phyloP scores from a whole-genome alignment of 495 filamentous ascomycete species.

The Aspergillus kassunensis region DNA sequence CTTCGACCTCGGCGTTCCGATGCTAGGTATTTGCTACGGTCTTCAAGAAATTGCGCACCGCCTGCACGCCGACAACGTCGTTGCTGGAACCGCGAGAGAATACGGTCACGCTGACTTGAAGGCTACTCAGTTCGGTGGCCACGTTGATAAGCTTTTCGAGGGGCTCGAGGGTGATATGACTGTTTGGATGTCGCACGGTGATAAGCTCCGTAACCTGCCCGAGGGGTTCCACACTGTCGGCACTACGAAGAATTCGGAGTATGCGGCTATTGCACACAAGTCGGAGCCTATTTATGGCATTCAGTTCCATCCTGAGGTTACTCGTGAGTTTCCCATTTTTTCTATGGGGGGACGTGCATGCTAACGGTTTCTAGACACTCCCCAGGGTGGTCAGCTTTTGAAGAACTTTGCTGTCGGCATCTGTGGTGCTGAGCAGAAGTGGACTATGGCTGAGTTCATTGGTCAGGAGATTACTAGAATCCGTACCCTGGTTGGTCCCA shows the following conservation, averaged over 20 bases:
- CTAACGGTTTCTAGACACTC: conserved; percentile 45
- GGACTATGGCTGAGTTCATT: conserved; percentile 80
- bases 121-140: conserved; percentile 45
- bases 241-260: conserved; percentile 68
- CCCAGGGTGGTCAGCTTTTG: conserved; percentile 42
- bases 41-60: conserved; percentile 81
- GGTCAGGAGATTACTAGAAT: conserved; percentile 76
- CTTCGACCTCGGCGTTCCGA: conserved; percentile 72
- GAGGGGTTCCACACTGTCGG: conserved; percentile 68
- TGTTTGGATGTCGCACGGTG: conserved; percentile 84
- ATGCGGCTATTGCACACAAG: conserved; percentile 75
- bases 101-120: conserved; percentile 65
- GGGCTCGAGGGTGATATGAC: conserved; percentile 63
- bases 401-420: conserved; percentile 79
- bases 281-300: conserved; percentile 60
- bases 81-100: conserved; percentile 66
- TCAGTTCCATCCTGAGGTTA: conserved; percentile 87
- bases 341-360: neutral
- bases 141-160: conserved; percentile 69
- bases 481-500: conserved; percentile 68
- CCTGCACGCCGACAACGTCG: conserved; percentile 61
- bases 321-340: conserved; percentile 20
- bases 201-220: conserved; percentile 74
- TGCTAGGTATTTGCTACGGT: conserved; percentile 79
- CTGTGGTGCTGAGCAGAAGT: conserved; percentile 68